A percentile compares a stretch with the other conserved stretches of the same genome.
Evolutionary conservation across 2,329 filamentous ascomycete genomes (phyloP).

Genomic region (Aspergillus novofumigatus): DNA sequence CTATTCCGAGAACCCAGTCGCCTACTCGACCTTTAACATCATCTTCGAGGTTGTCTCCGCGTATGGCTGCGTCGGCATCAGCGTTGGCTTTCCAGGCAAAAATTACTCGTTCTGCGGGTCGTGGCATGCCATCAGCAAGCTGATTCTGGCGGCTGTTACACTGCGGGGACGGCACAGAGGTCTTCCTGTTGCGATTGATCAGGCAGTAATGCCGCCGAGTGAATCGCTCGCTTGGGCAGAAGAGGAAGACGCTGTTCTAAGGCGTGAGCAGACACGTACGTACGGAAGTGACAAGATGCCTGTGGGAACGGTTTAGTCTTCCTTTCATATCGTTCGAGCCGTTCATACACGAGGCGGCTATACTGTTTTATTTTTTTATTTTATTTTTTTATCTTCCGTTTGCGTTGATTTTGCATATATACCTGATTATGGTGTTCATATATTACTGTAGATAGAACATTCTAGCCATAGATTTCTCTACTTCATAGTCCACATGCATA

Average conservation of each 20-base stretch:
- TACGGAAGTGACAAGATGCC: constrained; percentile 22
- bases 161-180: constrained; percentile 55
- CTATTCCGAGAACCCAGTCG: constrained; percentile 49
- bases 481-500: neutral
- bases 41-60: constrained; percentile 44
- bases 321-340: neutral
- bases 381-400: neutral
- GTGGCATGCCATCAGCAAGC: constrained; percentile 53
- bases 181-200: constrained; percentile 53
- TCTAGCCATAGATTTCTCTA: neutral
- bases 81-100: constrained; percentile 51
- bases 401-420: no score
- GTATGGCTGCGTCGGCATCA: constrained; percentile 61
- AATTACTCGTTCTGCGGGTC: constrained; percentile 55
- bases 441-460: neutral
- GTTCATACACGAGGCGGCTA: neutral
- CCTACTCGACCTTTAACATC: constrained; percentile 58
- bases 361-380: no score
- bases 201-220: constrained; percentile 43
- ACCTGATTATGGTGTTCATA: neutral
- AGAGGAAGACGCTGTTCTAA: constrained; percentile 38
- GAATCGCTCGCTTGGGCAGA: constrained; percentile 40
- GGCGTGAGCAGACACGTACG: constrained; percentile 24
- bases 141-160: constrained; percentile 57
- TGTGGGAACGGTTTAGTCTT: constrained; percentile 20